Base-by-base conservation (phyloP, 306 rosid species). In the Sindora glabra region DNA sequence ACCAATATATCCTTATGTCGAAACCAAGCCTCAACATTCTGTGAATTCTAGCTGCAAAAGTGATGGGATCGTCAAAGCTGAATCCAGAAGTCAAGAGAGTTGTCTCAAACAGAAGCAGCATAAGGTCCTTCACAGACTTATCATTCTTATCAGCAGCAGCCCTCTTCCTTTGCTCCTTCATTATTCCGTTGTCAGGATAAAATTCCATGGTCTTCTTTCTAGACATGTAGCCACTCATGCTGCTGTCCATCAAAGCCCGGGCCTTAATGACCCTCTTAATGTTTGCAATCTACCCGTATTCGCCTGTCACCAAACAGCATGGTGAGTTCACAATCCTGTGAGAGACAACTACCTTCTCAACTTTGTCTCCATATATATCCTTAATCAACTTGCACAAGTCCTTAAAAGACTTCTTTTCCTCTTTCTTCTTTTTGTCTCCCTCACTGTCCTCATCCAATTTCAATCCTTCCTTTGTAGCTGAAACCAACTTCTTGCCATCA, bases 181-280 rank as follows among this genome's bases (percentile, higher is more conserved):
- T 81, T 1, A 85, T 82, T 0, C 94, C 94, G 48, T 85, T 74
- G 18, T 85, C 94, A 0, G 94, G 89, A 71, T 85, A 79, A 22
- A 85, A 79, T 41, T 85, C 94, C 94, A 85, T 85, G 0, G 94
- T 85, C 72, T 85, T 85, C 83, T 85, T 85, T 81, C 78, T 65
- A 0, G 92, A 81, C 92, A 85, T 85, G 74, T 85, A 81, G 5
- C 83, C 34, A 0, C 80, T 14, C 92, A 85, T 85, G 76, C 88
- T 81, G 71, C 0, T 85, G 29, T 85, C 92, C 23, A 88, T 71
- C n/a, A 85, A 54, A 5, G 92, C 88, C 55, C 81, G 92, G 1
- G 92, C 92, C 70, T 85, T 84, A 85, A 84, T 81, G 38, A 84
- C 81, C 55, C 92, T 85, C 38, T 85, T 88, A 88, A 85, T 85